Percentiles rank a stretch among this genome's conserved stretches.
phyloP scores from a whole-genome alignment of 1,139 yeast species.

The Suhomyces terraborum region DNA sequence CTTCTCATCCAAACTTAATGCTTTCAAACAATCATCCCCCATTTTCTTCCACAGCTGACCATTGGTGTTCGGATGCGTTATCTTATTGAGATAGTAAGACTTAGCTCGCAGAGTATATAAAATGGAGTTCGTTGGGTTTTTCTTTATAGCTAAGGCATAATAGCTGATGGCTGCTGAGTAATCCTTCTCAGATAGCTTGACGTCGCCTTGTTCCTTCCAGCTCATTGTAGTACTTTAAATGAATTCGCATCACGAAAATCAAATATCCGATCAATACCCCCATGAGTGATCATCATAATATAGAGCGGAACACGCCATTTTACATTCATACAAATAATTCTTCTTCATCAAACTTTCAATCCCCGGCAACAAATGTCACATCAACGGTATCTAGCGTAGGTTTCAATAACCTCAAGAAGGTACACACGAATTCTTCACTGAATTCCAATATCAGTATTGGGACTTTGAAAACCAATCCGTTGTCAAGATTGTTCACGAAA shows the following conservation, averaged over 20 bases:
- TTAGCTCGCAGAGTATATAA: constrained; percentile 23
- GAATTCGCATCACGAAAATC: background rate
- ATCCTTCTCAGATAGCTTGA: constrained; percentile 16
- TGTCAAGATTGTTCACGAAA: constrained; percentile 38
- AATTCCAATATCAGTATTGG: constrained; percentile 28
- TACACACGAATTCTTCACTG: constrained; percentile 36
- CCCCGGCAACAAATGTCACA: constrained; percentile 15
- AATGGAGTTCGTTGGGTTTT: constrained; percentile 15
- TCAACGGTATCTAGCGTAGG: constrained; percentile 45
- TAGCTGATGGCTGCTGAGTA: constrained; percentile 23
- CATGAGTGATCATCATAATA: constrained; percentile 4
- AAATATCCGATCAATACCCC: background rate
- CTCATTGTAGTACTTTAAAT: background rate
- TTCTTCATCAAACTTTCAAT: constrained; percentile 22
- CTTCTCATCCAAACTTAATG: constrained; percentile 28
- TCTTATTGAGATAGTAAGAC: constrained; percentile 19
- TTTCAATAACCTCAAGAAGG: constrained; percentile 41
- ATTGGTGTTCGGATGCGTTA: constrained; percentile 12
- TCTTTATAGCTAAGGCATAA: constrained; percentile 22
- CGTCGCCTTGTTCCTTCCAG: constrained; percentile 4
- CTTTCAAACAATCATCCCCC: constrained; percentile 30
- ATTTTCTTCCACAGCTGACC: constrained; percentile 20
- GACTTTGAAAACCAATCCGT: constrained; percentile 29
- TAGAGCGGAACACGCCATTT: constrained; percentile 15
- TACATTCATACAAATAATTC: constrained; percentile 28